Percentiles rank a stretch among this genome's conserved stretches.
These are phyloP conservation scores for Psilocybe azurescens DNA, from an alignment of 768 basidiomycete species.

Conservation along the genomic window DNA sequence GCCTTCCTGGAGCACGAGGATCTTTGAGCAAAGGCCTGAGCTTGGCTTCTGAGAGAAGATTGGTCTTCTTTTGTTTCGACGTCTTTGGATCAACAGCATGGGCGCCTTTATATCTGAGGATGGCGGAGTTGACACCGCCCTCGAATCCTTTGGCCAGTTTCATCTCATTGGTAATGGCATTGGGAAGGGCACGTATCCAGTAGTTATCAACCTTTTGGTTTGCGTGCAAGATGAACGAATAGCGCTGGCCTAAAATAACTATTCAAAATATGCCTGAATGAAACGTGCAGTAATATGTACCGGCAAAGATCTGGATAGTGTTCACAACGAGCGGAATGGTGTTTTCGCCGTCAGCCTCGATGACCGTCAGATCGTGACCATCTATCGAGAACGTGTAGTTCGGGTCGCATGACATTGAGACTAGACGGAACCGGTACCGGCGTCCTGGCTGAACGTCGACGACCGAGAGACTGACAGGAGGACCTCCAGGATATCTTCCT, in stretches of 20 bases:
- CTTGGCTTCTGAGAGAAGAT: conserved; percentile 40
- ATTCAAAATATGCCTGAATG: background rate
- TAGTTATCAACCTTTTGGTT: conserved; percentile 56
- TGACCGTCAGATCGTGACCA: conserved; percentile 54
- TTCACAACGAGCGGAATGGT: conserved; percentile 47
- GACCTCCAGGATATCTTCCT: conserved; percentile 51
- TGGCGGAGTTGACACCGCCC: conserved; percentile 48
- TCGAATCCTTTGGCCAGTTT: conserved; percentile 18
- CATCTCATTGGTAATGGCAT: conserved; percentile 15
- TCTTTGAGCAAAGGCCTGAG: conserved; percentile 40
- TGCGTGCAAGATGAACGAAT: conserved; percentile 45
- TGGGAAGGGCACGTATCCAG: conserved; percentile 46
- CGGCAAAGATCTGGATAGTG: conserved; percentile 45
- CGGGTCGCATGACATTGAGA: conserved; percentile 56
- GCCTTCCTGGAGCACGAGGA: conserved; percentile 34
- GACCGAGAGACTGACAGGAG: conserved; percentile 43
- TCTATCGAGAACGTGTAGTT: conserved; percentile 49
- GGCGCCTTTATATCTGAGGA: conserved; percentile 55
- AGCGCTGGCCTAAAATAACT: conserved; percentile 25
- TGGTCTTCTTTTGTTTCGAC: conserved; percentile 19
- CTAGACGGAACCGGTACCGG: conserved; percentile 60
- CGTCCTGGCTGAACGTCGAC: conserved; percentile 44
- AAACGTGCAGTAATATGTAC: conserved; percentile 2
- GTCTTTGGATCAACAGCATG: conserved; percentile 47
- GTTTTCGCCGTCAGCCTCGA: conserved; percentile 55